Conservation (phyloP, 1,284 basidiomycete species). For the Erythrobasidium hasegawianum region DNA sequence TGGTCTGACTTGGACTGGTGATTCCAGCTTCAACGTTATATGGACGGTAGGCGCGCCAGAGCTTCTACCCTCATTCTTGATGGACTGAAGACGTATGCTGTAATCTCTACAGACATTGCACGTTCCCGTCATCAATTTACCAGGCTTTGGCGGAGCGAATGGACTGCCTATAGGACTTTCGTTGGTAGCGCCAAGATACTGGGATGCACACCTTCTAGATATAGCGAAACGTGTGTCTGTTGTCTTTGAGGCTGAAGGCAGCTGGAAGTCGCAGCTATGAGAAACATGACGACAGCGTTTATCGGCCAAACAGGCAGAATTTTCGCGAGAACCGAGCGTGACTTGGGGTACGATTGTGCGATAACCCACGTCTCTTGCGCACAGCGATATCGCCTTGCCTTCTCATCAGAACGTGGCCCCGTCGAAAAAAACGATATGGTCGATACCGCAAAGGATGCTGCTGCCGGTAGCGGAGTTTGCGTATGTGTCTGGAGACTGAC, state of each 20-base stretch:
- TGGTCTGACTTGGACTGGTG: slow-evolving; percentile 19
- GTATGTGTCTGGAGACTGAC: no score
- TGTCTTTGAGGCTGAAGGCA: background rate
- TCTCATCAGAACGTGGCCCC: no score
- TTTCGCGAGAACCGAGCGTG: no score
- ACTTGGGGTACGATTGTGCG: background rate
- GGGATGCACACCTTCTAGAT: background rate
- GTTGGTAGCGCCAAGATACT: slow-evolving; percentile 4
- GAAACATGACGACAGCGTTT: no score
- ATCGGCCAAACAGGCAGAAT: no score
- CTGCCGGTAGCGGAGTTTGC: no score
- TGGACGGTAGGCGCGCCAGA: slow-evolving; percentile 4
- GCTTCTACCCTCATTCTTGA: background rate
- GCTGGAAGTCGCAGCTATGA: background rate
- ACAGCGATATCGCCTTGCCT: no score
- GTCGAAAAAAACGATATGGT: no score
- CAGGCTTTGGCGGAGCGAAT: slow-evolving; percentile 9
- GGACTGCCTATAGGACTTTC: slow-evolving; percentile 20
- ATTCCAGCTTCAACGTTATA: slow-evolving; percentile 23
- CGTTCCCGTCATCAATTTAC: slow-evolving; percentile 22
- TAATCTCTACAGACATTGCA: slow-evolving; percentile 27
- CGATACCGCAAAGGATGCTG: no score
- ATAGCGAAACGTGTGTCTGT: background rate
- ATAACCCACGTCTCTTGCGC: background rate
- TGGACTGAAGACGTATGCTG: no score